These are phyloP conservation scores for Plantago coronopus DNA, from an alignment of 305 asterid species.

Conservation along the genomic window DNA sequence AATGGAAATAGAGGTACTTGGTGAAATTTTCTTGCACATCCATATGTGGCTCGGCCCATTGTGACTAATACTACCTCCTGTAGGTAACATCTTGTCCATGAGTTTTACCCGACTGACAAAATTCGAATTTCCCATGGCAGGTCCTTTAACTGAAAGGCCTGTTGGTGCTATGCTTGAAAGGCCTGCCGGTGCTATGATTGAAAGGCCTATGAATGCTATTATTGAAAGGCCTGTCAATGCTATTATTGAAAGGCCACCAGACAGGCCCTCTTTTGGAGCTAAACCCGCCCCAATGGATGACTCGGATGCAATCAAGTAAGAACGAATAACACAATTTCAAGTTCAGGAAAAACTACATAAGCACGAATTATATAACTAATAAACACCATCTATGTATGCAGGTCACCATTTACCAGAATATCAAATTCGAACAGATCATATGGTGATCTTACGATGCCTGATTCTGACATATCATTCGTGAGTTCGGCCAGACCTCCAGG, in stretches of 20 bases:
- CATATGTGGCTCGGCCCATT: too few species aligned
- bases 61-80: neutral
- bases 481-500: slow-evolving; percentile 61
- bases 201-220: too few species aligned
- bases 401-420: slow-evolving; percentile 80
- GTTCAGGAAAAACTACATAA: neutral
- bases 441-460: slow-evolving; percentile 49
- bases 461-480: slow-evolving; percentile 78
- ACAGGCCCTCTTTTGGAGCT: slow-evolving; percentile 29
- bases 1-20: slow-evolving; percentile 42
- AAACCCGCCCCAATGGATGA: slow-evolving; percentile 36
- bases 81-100: neutral
- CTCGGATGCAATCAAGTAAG: slow-evolving; percentile 60
- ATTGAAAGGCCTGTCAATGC: too few species aligned
- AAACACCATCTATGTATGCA: slow-evolving; percentile 23
- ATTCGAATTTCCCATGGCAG: slow-evolving; percentile 18
- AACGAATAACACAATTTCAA: neutral
- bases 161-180: too few species aligned
- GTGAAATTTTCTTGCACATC: neutral
- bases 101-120: neutral
- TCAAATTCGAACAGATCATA: slow-evolving; percentile 34
- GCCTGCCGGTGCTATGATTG: too few species aligned
- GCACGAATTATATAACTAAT: slow-evolving; percentile 7
- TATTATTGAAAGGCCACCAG: slow-evolving; percentile 29
- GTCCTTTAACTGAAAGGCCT: slow-evolving; percentile 25